Base-by-base conservation (phyloP, 108 stramenopile species). In the Cylindrotheca closterium region DNA sequence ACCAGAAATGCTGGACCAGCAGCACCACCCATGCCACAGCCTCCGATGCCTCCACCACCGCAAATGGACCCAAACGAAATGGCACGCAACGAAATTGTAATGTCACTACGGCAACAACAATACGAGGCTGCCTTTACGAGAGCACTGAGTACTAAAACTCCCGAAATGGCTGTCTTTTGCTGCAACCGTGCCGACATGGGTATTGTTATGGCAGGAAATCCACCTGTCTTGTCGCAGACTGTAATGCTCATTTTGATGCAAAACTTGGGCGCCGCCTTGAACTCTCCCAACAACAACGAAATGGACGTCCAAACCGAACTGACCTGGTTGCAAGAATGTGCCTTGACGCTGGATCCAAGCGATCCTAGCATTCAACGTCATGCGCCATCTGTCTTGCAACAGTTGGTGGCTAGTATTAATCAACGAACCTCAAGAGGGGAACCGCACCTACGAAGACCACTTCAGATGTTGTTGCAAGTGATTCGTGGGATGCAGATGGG, bases 181-280 rank as follows among this genome's bases (percentile, higher is more conserved):
- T 94, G 90, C 61, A 74, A 73, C 49, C 63, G 75, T 31, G 74
- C 88, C 5, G 70, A 89, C 53, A 24, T 83, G 17, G 50, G 50
- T 2, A 64, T 52, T 22, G 87, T 91, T 7, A 62, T 94, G 49
- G 75, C 70, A 46, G 75, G 84, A 23, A 58, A 34, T 1, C 45
- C 56, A 27, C 70, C 84, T 2, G 33, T 57, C 2, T 63, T 96
- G 24, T 83, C 82, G 55, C 93, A 93, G 67, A 79, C 87, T 15
- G 85, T 95, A 50, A 69, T 96, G 59, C 66, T 96, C 4, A 93
- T 91, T 65, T 62, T 96, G 63, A 82, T 93, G 83, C 93, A 95
- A 56, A 92, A 96, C 60, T 70, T 96, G 27, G 86, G 91, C 7
- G 77, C 86, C 22, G 76, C 79, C 23, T 34, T 95, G 29, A 71